These are phyloP conservation scores for Entonaema liquescens DNA, from an alignment of 495 filamentous ascomycete species.

Conservation along the genomic window DNA sequence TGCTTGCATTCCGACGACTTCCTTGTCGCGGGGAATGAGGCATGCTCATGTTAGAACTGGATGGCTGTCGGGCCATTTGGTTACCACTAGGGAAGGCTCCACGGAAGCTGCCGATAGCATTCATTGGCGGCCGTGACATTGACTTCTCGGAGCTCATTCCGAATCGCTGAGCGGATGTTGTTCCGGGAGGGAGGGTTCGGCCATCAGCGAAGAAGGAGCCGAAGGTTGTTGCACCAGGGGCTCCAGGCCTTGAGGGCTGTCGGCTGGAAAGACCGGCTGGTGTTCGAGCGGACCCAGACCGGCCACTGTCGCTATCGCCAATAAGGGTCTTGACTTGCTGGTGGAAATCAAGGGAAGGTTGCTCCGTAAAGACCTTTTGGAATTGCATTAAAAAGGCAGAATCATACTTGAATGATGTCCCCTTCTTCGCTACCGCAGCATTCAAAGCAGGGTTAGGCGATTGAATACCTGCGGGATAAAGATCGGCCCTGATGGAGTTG, in stretches of 20 bases:
- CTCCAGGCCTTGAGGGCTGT: constrained; percentile 55
- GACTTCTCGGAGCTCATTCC: constrained; percentile 53
- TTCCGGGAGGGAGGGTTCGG: constrained; percentile 70
- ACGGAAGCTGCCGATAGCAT: constrained; percentile 67
- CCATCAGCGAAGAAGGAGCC: constrained; percentile 68
- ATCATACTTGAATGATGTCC: constrained; percentile 91
- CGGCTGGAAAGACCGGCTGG: constrained; percentile 63
- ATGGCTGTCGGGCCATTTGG: constrained; percentile 59
- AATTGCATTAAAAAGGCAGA: constrained; percentile 97
- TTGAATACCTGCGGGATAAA: constrained; percentile 82
- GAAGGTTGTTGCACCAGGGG: constrained; percentile 62
- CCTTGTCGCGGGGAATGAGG: constrained; percentile 60
- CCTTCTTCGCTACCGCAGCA: constrained; percentile 71
- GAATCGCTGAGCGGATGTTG: constrained; percentile 72
- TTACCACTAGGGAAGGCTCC: constrained; percentile 65
- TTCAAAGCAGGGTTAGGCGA: constrained; percentile 95
- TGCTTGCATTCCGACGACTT: constrained; percentile 69
- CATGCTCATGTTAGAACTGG: constrained; percentile 56
- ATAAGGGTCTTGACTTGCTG: constrained; percentile 86
- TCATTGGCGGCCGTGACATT: constrained; percentile 58
- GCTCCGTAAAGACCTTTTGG: constrained; percentile 91
- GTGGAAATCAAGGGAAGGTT: constrained; percentile 91
- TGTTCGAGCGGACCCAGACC: constrained; percentile 77
- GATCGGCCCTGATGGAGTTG: constrained; percentile 60
- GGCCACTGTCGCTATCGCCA: constrained; percentile 71